Evolutionary conservation across 306 rosid genomes (phyloP).

Genomic region (Vigna unguiculata): DNA sequence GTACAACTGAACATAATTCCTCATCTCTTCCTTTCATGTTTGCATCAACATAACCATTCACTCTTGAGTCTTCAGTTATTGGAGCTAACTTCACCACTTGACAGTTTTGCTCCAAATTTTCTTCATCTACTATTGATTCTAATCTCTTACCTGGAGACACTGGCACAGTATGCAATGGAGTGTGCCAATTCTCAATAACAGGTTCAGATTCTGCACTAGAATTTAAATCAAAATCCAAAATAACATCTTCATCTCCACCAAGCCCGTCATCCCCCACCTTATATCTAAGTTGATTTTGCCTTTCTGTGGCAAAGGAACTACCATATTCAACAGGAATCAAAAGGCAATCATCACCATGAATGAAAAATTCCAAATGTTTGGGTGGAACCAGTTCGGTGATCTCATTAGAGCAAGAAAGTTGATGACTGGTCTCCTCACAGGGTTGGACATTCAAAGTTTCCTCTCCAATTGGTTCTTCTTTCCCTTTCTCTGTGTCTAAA

Average conservation of each 20-base stretch:
- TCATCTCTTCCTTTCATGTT: background rate
- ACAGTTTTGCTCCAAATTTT: background rate
- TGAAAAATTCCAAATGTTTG: conserved; percentile 9
- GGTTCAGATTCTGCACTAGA: background rate
- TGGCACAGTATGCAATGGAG: background rate
- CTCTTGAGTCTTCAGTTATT: background rate
- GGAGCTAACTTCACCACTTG: background rate
- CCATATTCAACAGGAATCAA: background rate
- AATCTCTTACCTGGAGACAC: background rate
- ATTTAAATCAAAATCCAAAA: conserved; percentile 14
- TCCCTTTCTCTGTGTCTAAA: background rate
- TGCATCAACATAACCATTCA: conserved; percentile 2
- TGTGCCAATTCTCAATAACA: conserved; percentile 9
- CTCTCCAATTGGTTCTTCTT: background rate
- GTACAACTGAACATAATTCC: background rate
- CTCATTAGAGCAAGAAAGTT: background rate
- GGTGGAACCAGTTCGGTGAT: background rate
- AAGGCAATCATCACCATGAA: background rate
- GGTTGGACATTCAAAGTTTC: background rate
- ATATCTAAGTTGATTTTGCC: background rate
- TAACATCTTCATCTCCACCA: conserved; percentile 12
- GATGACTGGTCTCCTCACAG: background rate
- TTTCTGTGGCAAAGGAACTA: background rate
- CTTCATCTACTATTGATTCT: background rate
- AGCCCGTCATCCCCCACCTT: background rate